Evolutionary conservation across 1,139 yeast species (phyloP), one percentile per base, ranked within the genome.

Genomic region (Debaryomycetaceae sp.): DNA sequence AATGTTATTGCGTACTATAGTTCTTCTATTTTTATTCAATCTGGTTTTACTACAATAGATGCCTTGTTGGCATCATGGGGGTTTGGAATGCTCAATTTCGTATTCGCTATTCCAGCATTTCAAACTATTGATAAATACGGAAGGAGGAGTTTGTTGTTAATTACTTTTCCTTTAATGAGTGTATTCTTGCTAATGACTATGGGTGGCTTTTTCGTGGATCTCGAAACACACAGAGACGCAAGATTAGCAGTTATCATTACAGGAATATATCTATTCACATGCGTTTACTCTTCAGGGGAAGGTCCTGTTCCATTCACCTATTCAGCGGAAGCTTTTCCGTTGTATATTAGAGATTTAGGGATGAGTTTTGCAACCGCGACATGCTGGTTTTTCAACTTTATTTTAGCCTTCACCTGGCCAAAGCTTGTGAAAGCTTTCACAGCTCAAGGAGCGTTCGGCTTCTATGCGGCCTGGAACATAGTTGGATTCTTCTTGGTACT

Each of bases 271-370:
- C 58, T 87, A 33, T 87, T 78, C 63, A 68, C 88, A 0, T 75
- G 80, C 33, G 83, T 84, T 48, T 87, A 87, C 63, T 85, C 94
- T 0, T 81, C 87, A 3, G 92, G 95, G 45, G 87, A 85, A 65
- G 96, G 95, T 35, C 95, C 95, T 9, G 94, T 87, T 37, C 95
- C 95, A 6, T 87, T 87, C 68, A 85, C 94, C 2, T 86, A 87
- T 57, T 83, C 94, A 28, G 95, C 95, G 14, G 95, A 87, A 61
- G 87, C 86, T 47, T 87, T 86, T 72, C 91, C 94, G 41, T 71
- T 87, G 50, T 85, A 86, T 54, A 82, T 86, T 45, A 80, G 96
- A 64, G 94, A 88, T 53, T 66, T 87, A 39, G 94, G 95, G 41
- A 86, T 88, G 83, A 82, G 92, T 3, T 71, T 82, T 50, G 95